These are phyloP conservation scores for Leishmania mexicana DNA, from an alignment of 208 protist genomes.

Conservation along the genomic window DNA sequence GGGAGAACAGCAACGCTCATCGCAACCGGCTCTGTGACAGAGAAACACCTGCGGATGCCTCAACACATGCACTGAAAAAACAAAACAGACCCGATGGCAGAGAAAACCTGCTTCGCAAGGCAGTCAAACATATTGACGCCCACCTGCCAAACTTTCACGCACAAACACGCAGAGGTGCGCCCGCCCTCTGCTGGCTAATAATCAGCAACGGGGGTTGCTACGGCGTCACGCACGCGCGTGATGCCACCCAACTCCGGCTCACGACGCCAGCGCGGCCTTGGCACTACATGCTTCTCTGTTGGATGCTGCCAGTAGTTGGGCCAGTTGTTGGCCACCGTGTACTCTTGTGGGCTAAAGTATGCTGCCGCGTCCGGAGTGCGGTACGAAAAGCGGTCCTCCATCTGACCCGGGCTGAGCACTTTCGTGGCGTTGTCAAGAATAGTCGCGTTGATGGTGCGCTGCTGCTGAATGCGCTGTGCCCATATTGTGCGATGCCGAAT, in stretches of 20 bases:
- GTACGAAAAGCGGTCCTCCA: constrained; percentile 63
- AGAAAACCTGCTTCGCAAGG: not conserved
- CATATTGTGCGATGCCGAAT: constrained; percentile 85
- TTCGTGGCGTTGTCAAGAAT: constrained; percentile 46
- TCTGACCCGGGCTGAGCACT: constrained; percentile 30
- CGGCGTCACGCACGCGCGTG: constrained; percentile 76
- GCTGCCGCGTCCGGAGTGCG: constrained; percentile 70
- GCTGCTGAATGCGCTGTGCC: constrained; percentile 80
- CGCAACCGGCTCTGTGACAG: not conserved
- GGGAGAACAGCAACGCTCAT: not conserved
- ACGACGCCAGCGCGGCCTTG: constrained; percentile 72
- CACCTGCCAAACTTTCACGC: not conserved
- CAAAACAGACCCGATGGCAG: not conserved
- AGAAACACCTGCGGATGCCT: not conserved
- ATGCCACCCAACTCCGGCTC: constrained; percentile 84
- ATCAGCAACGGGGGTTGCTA: constrained; percentile 51
- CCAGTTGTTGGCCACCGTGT: constrained; percentile 69
- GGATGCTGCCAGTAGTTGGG: constrained; percentile 93
- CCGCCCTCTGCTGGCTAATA: constrained; percentile 42
- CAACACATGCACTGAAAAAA: not conserved
- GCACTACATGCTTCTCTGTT: constrained; percentile 74
- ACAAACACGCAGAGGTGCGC: not conserved
- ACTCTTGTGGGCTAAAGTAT: constrained; percentile 78
- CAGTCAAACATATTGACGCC: not conserved
- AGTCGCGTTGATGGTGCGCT: constrained; percentile 76